Percentiles rank a stretch among this genome's conserved stretches.
Evolutionary conservation across 768 basidiomycete genomes (phyloP).

Genomic region (Kwoniella shandongensis): DNA sequence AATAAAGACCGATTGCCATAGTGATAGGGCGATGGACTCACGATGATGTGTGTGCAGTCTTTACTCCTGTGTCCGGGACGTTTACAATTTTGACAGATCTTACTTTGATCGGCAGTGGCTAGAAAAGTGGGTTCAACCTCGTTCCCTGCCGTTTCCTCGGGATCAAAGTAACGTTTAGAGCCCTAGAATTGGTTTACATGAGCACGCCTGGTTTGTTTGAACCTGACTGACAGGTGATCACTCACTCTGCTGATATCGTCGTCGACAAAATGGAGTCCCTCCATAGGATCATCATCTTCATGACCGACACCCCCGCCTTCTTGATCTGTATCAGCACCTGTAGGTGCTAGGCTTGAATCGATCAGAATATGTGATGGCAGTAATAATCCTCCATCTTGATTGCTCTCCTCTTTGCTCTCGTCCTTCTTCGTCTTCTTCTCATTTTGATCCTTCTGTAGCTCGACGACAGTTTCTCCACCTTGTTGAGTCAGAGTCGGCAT

Average conservation of each 20-base stretch:
- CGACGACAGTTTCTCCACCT: not conserved
- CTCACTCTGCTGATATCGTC: constrained; percentile 37
- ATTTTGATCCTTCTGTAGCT: not conserved
- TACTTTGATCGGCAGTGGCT: constrained; percentile 41
- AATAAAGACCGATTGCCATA: not conserved
- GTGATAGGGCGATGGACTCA: constrained; percentile 21
- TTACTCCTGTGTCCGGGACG: constrained; percentile 37
- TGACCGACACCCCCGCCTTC: constrained; percentile 7
- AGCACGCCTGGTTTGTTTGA: no score
- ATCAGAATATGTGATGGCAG: constrained; percentile 38
- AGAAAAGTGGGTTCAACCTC: constrained; percentile 39
- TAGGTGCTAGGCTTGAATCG: constrained; percentile 7
- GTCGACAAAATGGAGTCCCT: constrained; percentile 43
- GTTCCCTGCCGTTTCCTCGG: constrained; percentile 19
- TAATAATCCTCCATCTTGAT: constrained; percentile 14
- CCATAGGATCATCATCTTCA: constrained; percentile 26
- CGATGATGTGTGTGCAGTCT: constrained; percentile 39
- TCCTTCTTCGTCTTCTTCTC: constrained; percentile 8
- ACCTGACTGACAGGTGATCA: not conserved
- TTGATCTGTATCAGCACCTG: constrained; percentile 3
- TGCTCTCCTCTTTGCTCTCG: constrained; percentile 2
- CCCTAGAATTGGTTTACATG: constrained; percentile 20
- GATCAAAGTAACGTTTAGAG: constrained; percentile 37
- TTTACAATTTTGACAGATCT: constrained; percentile 41
- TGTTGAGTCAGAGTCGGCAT: constrained; percentile 11